Conservation (phyloP, 306 rosid species). For the Astragalus glycyphyllos region DNA sequence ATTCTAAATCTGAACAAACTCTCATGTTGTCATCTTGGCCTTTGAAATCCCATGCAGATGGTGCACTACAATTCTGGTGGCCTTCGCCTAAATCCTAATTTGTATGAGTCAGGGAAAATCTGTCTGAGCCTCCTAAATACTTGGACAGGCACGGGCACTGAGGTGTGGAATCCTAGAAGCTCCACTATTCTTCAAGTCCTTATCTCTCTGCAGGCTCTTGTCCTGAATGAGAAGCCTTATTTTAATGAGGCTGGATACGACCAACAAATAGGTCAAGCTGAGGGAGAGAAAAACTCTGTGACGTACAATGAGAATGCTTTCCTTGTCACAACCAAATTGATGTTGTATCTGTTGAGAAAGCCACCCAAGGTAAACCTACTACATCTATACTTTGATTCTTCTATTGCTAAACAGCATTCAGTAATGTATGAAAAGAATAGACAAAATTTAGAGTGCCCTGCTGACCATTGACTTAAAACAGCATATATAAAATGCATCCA, state of each 20-base stretch:
- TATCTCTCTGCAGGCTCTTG: slow-evolving; percentile 96
- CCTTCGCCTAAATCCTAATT: slow-evolving; percentile 85
- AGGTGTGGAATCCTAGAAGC: slow-evolving; percentile 87
- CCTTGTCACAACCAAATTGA: slow-evolving; percentile 84
- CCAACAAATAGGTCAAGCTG: slow-evolving; percentile 86
- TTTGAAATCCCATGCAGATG: slow-evolving; percentile 61
- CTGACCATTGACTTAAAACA: slow-evolving; percentile 19
- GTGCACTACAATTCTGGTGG: slow-evolving; percentile 94
- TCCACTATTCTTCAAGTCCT: slow-evolving; percentile 93
- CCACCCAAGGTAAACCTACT: slow-evolving; percentile 76
- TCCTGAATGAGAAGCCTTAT: slow-evolving; percentile 96
- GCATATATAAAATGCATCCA: not conserved
- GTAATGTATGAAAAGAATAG: slow-evolving; percentile 12
- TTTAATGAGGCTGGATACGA: slow-evolving; percentile 98
- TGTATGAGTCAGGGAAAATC: slow-evolving; percentile 95
- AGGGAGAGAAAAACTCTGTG: slow-evolving; percentile 93
- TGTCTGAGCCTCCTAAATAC: slow-evolving; percentile 95
- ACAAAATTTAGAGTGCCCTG: slow-evolving; percentile 5
- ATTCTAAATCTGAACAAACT: slow-evolving; percentile 32
- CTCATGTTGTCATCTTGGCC: slow-evolving; percentile 39
- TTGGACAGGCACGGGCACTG: slow-evolving; percentile 83
- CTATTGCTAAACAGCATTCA: not conserved
- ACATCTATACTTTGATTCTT: slow-evolving; percentile 14
- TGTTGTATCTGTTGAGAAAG: slow-evolving; percentile 67
- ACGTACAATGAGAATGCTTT: slow-evolving; percentile 92